Percentiles rank a stretch among this genome's conserved stretches.
These are phyloP conservation scores for Penicillium polonicum DNA, from an alignment of 2,329 filamentous ascomycete genomes.

Conservation along the genomic window DNA sequence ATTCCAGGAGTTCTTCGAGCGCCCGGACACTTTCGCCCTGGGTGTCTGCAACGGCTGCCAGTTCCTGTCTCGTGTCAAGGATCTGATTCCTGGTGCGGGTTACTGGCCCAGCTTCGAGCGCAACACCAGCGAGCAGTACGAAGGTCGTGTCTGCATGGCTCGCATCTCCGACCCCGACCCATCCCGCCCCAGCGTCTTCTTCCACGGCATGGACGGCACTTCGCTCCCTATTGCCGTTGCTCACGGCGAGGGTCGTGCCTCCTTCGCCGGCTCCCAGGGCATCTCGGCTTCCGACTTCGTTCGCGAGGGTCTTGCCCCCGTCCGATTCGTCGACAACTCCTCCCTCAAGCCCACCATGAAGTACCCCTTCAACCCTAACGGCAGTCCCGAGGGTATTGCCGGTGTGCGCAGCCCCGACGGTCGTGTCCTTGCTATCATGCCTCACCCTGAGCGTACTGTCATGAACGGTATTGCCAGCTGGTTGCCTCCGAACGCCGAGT, in stretches of 20 bases:
- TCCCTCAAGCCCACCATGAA: slow-evolving; percentile 67
- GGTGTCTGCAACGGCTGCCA: slow-evolving; percentile 98
- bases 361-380: slow-evolving; percentile 90
- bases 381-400: slow-evolving; percentile 76
- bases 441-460: slow-evolving; percentile 87
- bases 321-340: slow-evolving; percentile 85
- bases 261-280: slow-evolving; percentile 57
- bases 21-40: slow-evolving; percentile 84
- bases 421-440: slow-evolving; percentile 85
- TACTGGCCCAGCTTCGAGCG: slow-evolving; percentile 84
- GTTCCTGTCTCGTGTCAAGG: slow-evolving; percentile 80
- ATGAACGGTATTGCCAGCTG: slow-evolving; percentile 76
- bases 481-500: slow-evolving; percentile 60
- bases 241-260: slow-evolving; percentile 85
- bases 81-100: slow-evolving; percentile 78
- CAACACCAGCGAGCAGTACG: slow-evolving; percentile 85
- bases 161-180: slow-evolving; percentile 65
- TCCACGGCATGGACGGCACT: slow-evolving; percentile 82
- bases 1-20: slow-evolving; percentile 81
- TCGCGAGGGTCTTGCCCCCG: slow-evolving; percentile 66
- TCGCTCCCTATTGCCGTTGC: slow-evolving; percentile 82
- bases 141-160: slow-evolving; percentile 84
- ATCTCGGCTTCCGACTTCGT: slow-evolving; percentile 53
- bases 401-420: slow-evolving; percentile 76
- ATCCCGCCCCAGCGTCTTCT: slow-evolving; percentile 70